Evolutionary conservation across 1,284 basidiomycete genomes (phyloP).

Genomic region (Tilletia setariae): DNA sequence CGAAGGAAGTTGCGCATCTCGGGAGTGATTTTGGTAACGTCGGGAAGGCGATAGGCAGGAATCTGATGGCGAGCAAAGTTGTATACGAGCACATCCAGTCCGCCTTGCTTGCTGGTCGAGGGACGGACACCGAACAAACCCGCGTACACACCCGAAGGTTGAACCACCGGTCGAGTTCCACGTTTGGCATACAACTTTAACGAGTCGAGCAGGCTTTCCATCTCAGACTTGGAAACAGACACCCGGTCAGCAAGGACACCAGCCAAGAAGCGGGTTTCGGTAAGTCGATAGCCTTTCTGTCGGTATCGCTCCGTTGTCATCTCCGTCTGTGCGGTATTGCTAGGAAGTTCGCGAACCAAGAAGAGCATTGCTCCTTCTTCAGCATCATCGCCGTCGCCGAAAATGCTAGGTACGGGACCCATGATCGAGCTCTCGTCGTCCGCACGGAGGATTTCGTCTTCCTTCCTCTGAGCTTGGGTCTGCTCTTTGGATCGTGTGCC

Average conservation of each 20-base stretch:
- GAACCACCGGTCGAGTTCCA: constrained; percentile 58
- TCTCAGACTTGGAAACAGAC: constrained; percentile 57
- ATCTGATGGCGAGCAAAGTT: constrained; percentile 61
- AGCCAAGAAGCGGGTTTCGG: constrained; percentile 59
- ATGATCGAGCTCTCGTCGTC: constrained; percentile 46
- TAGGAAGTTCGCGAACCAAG: constrained; percentile 58
- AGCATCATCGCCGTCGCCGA: constrained; percentile 40
- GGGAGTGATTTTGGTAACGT: constrained; percentile 56
- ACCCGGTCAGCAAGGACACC: constrained; percentile 58
- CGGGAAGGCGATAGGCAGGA: constrained; percentile 60
- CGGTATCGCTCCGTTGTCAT: constrained; percentile 54
- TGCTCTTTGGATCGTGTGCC: constrained; percentile 48
- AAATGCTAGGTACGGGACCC: constrained; percentile 38
- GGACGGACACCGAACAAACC: constrained; percentile 59
- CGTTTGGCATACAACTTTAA: constrained; percentile 60
- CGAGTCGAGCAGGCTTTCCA: constrained; percentile 58
- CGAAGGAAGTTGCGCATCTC: constrained; percentile 57
- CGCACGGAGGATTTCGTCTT: constrained; percentile 21
- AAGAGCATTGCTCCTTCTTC: constrained; percentile 60
- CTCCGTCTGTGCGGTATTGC: constrained; percentile 19
- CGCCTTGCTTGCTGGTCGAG: constrained; percentile 49
- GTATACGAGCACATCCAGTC: constrained; percentile 59
- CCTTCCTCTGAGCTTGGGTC: constrained; percentile 14
- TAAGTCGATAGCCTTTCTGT: constrained; percentile 59
- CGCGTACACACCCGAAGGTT: constrained; percentile 59